Conservation (phyloP, 306 rosid species). For the Quercus bicolor region DNA sequence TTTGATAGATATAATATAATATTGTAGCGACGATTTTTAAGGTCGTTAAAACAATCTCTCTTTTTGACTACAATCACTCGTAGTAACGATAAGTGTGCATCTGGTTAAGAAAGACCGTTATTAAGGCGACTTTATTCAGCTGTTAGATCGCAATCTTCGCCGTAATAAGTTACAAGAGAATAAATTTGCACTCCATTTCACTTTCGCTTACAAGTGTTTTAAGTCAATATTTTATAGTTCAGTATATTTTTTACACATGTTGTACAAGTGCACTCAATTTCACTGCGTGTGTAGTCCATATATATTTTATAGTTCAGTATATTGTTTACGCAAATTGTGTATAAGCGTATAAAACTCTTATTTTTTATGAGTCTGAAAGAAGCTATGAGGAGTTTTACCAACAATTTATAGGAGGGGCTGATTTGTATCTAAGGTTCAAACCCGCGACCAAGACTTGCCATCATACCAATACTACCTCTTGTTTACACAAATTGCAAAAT, state of each 20-base stretch:
- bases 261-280: too few relatives aligned
- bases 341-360: too few relatives aligned
- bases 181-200: background rate
- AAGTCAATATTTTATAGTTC: too few relatives aligned
- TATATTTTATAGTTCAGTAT: too few relatives aligned
- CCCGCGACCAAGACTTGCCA: too few relatives aligned
- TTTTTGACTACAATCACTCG: background rate
- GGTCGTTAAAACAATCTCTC: background rate
- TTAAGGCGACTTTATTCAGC: background rate
- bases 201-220: too few relatives aligned
- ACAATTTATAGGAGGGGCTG: too few relatives aligned
- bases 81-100: background rate
- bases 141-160: background rate
- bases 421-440: too few relatives aligned
- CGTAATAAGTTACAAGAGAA: background rate
- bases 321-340: too few relatives aligned
- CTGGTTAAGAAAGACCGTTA: background rate
- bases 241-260: too few relatives aligned
- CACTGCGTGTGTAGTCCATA: too few relatives aligned
- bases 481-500: background rate
- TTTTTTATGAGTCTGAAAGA: fast-evolving
- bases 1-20: background rate
- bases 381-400: fast-evolving
- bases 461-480: too few relatives aligned
- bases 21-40: background rate